Percentiles rank a stretch among this genome's conserved stretches.
phyloP scores from a whole-genome alignment of 108 stramenopile species.

The Schizochytrium sp. region DNA sequence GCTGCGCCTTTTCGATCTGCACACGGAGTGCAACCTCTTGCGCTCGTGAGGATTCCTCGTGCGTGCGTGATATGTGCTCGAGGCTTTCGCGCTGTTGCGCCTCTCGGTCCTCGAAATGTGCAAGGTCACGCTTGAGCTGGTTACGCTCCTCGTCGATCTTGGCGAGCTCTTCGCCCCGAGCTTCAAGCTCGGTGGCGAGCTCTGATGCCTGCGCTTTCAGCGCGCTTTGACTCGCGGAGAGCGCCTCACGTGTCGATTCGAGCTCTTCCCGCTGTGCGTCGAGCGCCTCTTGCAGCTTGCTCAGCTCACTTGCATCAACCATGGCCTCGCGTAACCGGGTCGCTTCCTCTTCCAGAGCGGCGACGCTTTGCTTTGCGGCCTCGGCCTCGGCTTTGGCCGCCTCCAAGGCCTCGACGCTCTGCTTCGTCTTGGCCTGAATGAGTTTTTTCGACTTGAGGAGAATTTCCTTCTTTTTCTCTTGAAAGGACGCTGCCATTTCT shows the following conservation, averaged over 20 bases:
- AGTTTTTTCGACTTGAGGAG: neutral
- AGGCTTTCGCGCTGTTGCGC: neutral
- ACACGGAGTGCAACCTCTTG: neutral
- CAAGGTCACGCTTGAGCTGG: neutral
- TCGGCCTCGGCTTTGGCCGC: neutral
- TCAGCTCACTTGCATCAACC: neutral
- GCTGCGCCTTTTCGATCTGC: neutral
- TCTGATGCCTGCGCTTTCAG: neutral
- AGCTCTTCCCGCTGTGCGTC: neutral
- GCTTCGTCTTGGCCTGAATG: neutral
- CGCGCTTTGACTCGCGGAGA: neutral
- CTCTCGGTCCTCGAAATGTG: neutral
- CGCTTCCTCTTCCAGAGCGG: neutral
- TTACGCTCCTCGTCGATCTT: neutral
- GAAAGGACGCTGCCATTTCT: neutral
- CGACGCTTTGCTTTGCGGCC: neutral
- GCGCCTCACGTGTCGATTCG: neutral
- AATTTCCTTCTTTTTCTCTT: conserved; percentile 9
- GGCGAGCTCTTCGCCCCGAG: neutral
- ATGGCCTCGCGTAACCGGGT: neutral
- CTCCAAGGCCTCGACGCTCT: neutral
- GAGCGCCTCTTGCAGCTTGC: neutral
- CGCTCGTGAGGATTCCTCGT: neutral
- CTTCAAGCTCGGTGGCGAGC: neutral
- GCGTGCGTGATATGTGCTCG: neutral